Evolutionary conservation across 805 yeast genomes (phyloP), one percentile per base, ranked within the genome.

Genomic region (Teunomyces panamensis): DNA sequence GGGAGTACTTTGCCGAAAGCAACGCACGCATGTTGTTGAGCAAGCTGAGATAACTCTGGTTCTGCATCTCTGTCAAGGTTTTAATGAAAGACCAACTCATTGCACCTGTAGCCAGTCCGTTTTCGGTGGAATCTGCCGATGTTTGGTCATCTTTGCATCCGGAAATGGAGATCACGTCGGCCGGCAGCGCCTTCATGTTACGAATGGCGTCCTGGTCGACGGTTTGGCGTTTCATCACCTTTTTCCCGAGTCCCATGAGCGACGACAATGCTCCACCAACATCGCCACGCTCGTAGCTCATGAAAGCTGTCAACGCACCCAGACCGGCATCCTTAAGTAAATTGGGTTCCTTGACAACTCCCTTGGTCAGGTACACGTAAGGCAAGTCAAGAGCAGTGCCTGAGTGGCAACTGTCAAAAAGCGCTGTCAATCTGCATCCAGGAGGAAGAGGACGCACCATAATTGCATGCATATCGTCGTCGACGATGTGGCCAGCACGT

Each of bases 61-160:
- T 55, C 7, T 69, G 71, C 44, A 49, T 47, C 29, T 62, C 62
- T 7, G 52, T 45, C 48, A 68, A 50, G 8, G 60, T 60, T 39
- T 59, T 56, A 37, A 68, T 67, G 50, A 69, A 68, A 2, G 71
- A 59, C 68, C 69, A 68, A 46, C 68, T 61, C 74, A 69, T 69
- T 20, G 74, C 74, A 14, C 74, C 74, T 11, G 72, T 68, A 33
- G 62, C 62, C 44, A 44, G 57, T n/a, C 73, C 73, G 44, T 52
- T 56, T 48, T 67, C 67, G 14, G 50, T 54, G 5, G 74, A 71
- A 58, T 69, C 74, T 13, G 74, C 74, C 46, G 67, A 60, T 6
- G 74, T 69, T 53, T 69, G 74, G 53, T 67, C 71, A 49, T 69
- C 74, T 53, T 69, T 69, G 55, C 73, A 68, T 9, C 74, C 74